Evolutionary conservation across 2,329 filamentous ascomycete species (phyloP), one percentile per base, ranked within the genome.

Genomic region (Fusarium multiceps): DNA sequence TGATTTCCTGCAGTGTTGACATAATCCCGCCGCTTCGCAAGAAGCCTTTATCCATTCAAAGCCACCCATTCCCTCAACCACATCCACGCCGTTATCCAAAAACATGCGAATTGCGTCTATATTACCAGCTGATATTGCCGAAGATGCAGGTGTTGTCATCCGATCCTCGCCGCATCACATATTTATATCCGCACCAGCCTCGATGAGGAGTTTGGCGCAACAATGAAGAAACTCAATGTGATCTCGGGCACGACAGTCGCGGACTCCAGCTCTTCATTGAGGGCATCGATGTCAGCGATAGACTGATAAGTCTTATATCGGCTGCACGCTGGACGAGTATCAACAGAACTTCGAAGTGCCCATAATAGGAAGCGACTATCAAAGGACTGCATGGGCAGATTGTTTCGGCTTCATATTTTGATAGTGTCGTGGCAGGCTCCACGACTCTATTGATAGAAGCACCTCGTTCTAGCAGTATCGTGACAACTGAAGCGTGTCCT

Each of bases 1-100:
- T n/a, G 34, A 12, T 12, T 12, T 1, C 18, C 18, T 37, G 10
- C 34, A 37, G 10, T n/a, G 34, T 37, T 37, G 34, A 37, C 34
- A 37, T 37, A 37, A 37, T 12, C 34, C 18, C 10, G 18, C 34
- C 34, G 18, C 34, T 12, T 37, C 34, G 0, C 18, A 37, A 37
- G 34, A 1, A 12, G n/a, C 18, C 18, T 7, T 7, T n/a, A n/a
- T n/a, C 6, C 4, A 12, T 2, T 12, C 34, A n/a, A 6, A 0
- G 18, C 34, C 34, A n/a, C 18, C 2, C 0, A n/a, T 37, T 37
- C 34, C 34, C 34, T 12, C 10, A n/a, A 37, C 6, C 10, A 37
- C 34, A 7, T n/a, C 18, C 10, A 12, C 6, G 3, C 18, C 18
- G 0, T 37, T 7, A 11, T n/a, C 10, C 6, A 37, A 1, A 37